Base-by-base conservation (phyloP, 2,329 filamentous ascomycete genomes). In the Stagonosporopsis chrysanthemi region DNA sequence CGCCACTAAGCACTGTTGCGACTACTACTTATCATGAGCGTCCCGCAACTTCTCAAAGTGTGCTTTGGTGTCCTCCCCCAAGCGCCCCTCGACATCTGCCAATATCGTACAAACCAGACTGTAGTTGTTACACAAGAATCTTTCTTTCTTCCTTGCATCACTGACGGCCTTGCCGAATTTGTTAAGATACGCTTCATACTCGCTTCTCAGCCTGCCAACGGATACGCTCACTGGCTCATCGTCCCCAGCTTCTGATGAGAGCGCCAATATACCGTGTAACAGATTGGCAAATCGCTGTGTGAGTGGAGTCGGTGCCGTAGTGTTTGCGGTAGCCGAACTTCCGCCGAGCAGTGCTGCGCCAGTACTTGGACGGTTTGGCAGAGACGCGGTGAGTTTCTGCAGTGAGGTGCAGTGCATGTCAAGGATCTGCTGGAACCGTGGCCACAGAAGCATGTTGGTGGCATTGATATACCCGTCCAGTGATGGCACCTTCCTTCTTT, bases 231-330 rank as follows among this genome's bases (percentile, higher is more conserved):
- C 90, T 0, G 95, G 95, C 75, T 99, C 95, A 65, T 97, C 93
- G 65, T 98, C 95, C 2, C 92, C 92, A 0, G 92, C 91, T 66
- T 97, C 93, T n/a, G 87, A 87, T 70, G 91, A 96, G 40, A 99
- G 83, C 0, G 86, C 82, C 28, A 98, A 79, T 28, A 98, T 89
- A 2, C 91, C 92, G 62, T 97, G 90, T 45, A 97, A 78, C 46
- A 99, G 87, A 77, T 97, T 94, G 0, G 91, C 95, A 71, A 98
- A 98, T n/a, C 92, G 87, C 75, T 99, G 95, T 0, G 95, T 97
- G 17, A 96, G 83, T 48, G 94, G 88, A 68, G 98, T 95, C 0
- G 95, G 95, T 1, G 95, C 95, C 0, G 90, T 89, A 1, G 88
- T 91, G 52, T 83, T 65, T 83, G 82, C 70, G 72, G 81, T 70